phyloP scores from a whole-genome alignment of 306 rosid species.

The Vigna hirtella region DNA sequence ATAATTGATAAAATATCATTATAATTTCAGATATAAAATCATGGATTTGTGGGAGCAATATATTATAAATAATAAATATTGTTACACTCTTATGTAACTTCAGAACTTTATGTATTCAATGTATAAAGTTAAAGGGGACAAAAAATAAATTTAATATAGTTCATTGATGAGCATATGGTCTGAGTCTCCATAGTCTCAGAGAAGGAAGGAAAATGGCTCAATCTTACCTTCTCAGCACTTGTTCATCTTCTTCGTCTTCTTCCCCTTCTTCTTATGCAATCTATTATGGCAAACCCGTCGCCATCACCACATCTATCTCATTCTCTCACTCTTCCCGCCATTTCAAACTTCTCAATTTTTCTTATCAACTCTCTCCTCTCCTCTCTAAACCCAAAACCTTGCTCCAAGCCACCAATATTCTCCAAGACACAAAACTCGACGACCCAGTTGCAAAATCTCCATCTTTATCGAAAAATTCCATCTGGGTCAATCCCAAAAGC shows the following conservation, averaged over 20 bases:
- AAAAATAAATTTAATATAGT: too few species aligned
- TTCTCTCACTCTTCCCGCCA: slow-evolving; percentile 31
- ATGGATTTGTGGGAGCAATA: too few species aligned
- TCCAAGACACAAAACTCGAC: slow-evolving; percentile 25
- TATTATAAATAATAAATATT: too few species aligned
- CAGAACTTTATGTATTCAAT: too few species aligned
- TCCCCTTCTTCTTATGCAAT: slow-evolving; percentile 37
- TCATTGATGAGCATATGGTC: not conserved
- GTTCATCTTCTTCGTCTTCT: slow-evolving; percentile 57
- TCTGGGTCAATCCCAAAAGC: slow-evolving; percentile 86
- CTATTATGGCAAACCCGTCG: slow-evolving; percentile 45
- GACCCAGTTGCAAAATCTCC: slow-evolving; percentile 51
- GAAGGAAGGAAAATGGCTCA: not conserved
- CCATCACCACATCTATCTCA: slow-evolving; percentile 38
- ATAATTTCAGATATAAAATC: too few species aligned
- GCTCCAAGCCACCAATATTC: slow-evolving; percentile 32
- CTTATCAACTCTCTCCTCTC: slow-evolving; percentile 42
- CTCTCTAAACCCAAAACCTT: slow-evolving; percentile 40
- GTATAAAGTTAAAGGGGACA: too few species aligned
- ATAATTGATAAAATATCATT: too few species aligned
- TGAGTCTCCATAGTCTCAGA: not conserved
- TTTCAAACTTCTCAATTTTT: slow-evolving; percentile 31
- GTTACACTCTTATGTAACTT: too few species aligned
- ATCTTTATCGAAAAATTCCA: slow-evolving; percentile 53
- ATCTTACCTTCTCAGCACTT: slow-evolving; percentile 61